These are phyloP conservation scores for Macrotyloma uniflorum DNA, from an alignment of 306 rosid species.

Conservation along the genomic window DNA sequence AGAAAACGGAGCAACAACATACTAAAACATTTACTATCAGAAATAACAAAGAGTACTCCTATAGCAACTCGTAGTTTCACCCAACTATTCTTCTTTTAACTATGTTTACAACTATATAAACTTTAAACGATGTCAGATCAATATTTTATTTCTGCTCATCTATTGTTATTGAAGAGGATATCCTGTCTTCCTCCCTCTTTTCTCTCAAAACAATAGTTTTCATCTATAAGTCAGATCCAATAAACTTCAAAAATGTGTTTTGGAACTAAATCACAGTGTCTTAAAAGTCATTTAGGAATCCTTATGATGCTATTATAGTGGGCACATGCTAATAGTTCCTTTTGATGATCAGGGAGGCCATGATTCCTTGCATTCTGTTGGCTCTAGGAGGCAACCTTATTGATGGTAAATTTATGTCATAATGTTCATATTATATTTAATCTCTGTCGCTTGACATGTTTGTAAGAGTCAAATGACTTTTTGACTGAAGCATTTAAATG, in stretches of 20 bases:
- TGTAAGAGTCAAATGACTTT: background rate
- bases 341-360: conserved; percentile 86
- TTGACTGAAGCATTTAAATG: conserved; percentile 22
- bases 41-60: background rate
- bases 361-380: conserved; percentile 98
- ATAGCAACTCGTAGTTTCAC: background rate
- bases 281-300: background rate
- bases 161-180: background rate
- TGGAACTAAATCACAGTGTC: background rate
- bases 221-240: background rate
- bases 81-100: background rate
- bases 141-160: background rate
- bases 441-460: background rate
- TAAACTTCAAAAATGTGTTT: conserved; percentile 22
- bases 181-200: background rate
- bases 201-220: background rate
- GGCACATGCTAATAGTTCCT: conserved; percentile 38
- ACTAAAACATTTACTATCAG: background rate
- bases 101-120: background rate
- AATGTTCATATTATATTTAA: background rate
- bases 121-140: background rate
- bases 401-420: conserved; percentile 67
- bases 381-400: conserved; percentile 97
- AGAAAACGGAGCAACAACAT: background rate
- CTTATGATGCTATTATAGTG: conserved; percentile 18